These are phyloP conservation scores for Wickerhamomyces sp. DNA, from an alignment of 1,139 yeast genomes.

Conservation along the genomic window DNA sequence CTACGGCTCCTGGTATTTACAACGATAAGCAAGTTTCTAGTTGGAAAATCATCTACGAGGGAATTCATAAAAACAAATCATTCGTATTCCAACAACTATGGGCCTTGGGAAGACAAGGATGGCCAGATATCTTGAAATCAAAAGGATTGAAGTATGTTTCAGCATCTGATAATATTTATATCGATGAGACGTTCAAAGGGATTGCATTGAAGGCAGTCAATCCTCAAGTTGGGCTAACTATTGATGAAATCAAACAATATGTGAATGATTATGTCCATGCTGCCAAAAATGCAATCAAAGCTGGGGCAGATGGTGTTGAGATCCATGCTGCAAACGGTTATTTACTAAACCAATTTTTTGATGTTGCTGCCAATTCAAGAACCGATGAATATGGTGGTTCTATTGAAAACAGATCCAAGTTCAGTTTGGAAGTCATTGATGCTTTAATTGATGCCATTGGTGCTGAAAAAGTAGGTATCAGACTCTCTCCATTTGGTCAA, in stretches of 20 bases:
- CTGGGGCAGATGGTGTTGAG: conserved; percentile 34
- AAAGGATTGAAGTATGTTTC: conserved; percentile 11
- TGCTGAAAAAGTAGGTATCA: conserved; percentile 45
- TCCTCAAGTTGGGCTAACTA: conserved; percentile 31
- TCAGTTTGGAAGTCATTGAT: conserved; percentile 49
- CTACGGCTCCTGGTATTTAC: conserved; percentile 49
- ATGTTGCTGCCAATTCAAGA: conserved; percentile 46
- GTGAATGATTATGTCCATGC: conserved; percentile 27
- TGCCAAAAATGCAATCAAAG: not conserved
- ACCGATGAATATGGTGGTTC: conserved; percentile 68
- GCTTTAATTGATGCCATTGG: conserved; percentile 36
- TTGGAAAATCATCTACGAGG: conserved; percentile 46
- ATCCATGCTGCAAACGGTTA: conserved; percentile 69
- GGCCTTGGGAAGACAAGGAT: conserved; percentile 54
- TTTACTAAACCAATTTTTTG: conserved; percentile 55
- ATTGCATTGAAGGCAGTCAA: conserved; percentile 24
- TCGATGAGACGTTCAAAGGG: not conserved
- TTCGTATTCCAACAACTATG: conserved; percentile 52
- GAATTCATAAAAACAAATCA: conserved; percentile 49
- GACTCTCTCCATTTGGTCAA: conserved; percentile 50
- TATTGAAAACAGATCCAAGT: conserved; percentile 42
- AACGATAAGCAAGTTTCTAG: conserved; percentile 39
- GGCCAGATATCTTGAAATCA: conserved; percentile 37
- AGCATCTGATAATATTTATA: conserved; percentile 7
- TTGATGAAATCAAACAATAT: conserved; percentile 31